Conservation (phyloP, 345 rosid genomes). For the Sonneratia alba region DNA sequence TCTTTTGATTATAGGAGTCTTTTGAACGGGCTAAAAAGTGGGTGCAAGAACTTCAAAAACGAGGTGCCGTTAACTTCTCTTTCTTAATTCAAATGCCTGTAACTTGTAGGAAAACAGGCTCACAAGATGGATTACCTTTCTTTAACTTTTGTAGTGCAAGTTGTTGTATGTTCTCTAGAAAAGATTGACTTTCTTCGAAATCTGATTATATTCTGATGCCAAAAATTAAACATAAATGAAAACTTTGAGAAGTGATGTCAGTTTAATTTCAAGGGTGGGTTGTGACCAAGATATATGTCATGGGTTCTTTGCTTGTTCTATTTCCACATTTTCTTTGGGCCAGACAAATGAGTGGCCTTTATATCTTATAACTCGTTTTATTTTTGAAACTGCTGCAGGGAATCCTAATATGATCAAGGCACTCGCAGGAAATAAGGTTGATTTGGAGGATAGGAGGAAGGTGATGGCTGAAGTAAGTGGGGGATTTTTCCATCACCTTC, state of each 20-base stretch:
- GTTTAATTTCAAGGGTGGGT: background rate
- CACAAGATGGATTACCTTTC: background rate
- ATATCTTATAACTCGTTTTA: background rate
- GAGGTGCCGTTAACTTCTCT: conserved; percentile 22
- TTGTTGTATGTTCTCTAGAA: background rate
- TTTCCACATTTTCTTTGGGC: background rate
- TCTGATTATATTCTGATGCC: background rate
- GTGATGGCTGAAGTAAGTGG: conserved; percentile 46
- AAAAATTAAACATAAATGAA: background rate
- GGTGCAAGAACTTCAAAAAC: conserved; percentile 56
- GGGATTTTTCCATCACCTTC: conserved; percentile 2
- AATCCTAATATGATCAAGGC: conserved; percentile 48
- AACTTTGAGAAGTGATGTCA: background rate
- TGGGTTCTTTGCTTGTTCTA: background rate
- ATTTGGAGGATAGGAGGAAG: conserved; percentile 44
- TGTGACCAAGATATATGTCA: background rate
- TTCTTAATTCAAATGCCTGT: background rate
- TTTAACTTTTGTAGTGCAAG: background rate
- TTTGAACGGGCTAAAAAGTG: conserved; percentile 56
- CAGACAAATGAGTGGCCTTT: background rate
- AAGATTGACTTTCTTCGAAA: background rate
- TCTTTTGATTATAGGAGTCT: conserved; percentile 31
- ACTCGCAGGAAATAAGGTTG: conserved; percentile 56
- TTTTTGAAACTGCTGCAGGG: conserved; percentile 21
- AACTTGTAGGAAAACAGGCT: background rate